Conservation (phyloP, 345 rosid genomes). For the Pugionium dolabratum region DNA sequence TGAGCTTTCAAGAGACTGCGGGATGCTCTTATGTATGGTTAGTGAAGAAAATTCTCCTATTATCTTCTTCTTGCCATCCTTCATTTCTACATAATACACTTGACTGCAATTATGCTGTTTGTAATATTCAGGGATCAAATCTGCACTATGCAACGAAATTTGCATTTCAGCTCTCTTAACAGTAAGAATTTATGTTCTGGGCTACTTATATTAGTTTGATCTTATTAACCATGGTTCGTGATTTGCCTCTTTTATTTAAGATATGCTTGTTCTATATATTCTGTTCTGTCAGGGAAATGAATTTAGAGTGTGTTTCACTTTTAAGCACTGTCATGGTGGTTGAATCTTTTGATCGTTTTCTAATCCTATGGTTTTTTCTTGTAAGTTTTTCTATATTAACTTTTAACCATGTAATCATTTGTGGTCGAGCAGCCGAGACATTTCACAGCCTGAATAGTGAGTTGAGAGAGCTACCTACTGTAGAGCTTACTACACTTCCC, state of each 20-base stretch:
- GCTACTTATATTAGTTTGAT: slow-evolving; percentile 18
- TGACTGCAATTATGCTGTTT: slow-evolving; percentile 19
- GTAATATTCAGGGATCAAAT: slow-evolving; percentile 63
- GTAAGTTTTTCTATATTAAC: not conserved
- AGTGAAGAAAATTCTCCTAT: slow-evolving; percentile 22
- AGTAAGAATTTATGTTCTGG: slow-evolving; percentile 55
- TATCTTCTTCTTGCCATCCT: not conserved
- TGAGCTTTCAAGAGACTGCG: slow-evolving; percentile 91
- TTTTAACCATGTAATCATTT: slow-evolving; percentile 27
- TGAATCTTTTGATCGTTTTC: slow-evolving; percentile 21
- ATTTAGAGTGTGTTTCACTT: slow-evolving; percentile 14
- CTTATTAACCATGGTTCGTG: not conserved
- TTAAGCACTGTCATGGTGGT: slow-evolving; percentile 3
- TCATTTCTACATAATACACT: slow-evolving; percentile 1
- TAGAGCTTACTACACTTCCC: slow-evolving; percentile 92
- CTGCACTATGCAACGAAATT: slow-evolving; percentile 75
- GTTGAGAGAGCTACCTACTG: slow-evolving; percentile 88
- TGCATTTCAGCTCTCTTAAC: slow-evolving; percentile 77
- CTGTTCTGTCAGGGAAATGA: slow-evolving; percentile 6
- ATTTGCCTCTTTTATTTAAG: not conserved
- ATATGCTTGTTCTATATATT: not conserved
- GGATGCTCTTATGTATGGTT: slow-evolving; percentile 92
- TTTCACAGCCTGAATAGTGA: slow-evolving; percentile 78
- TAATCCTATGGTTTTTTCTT: slow-evolving; percentile 2
- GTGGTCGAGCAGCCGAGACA: slow-evolving; percentile 61